Evolutionary conservation across 1,139 yeast genomes (phyloP).

Genomic region (Yamadazyma buinensis): DNA sequence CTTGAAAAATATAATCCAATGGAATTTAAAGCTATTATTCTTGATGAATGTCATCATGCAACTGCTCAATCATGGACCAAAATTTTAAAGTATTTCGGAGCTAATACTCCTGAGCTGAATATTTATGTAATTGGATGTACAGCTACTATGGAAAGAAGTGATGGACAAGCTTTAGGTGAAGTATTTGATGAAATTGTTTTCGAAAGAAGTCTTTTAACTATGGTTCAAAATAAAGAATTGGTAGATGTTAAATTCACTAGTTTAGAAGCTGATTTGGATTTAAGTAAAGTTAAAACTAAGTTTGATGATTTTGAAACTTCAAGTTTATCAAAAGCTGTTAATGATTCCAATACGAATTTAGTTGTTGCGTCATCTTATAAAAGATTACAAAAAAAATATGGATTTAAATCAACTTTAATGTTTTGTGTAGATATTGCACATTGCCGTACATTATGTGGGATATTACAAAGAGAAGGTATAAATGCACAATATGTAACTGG

Average conservation of each 20-base stretch:
- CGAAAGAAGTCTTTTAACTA: constrained; percentile 60
- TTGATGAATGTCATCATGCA: constrained; percentile 95
- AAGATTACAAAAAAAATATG: constrained; percentile 31
- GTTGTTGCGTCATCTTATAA: constrained; percentile 59
- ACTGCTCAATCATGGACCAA: constrained; percentile 66
- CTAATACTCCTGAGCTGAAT: constrained; percentile 35
- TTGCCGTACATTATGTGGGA: constrained; percentile 50
- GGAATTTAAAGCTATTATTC: constrained; percentile 66
- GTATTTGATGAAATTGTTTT: constrained; percentile 75
- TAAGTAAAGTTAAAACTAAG: constrained; percentile 26
- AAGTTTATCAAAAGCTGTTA: constrained; percentile 53
- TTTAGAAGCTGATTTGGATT: constrained; percentile 41
- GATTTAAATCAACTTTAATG: constrained; percentile 61
- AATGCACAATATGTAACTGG: constrained; percentile 76
- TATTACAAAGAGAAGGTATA: constrained; percentile 58
- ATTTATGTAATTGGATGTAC: constrained; percentile 78
- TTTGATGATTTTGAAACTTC: constrained; percentile 54
- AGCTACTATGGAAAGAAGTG: constrained; percentile 74
- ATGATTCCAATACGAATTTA: constrained; percentile 50
- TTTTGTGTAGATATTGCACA: constrained; percentile 79
- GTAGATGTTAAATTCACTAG: constrained; percentile 67
- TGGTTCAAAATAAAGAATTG: constrained; percentile 68
- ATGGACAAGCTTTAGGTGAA: constrained; percentile 53
- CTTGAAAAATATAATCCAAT: constrained; percentile 51
- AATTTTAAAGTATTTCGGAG: constrained; percentile 57